Percentiles rank a stretch among this genome's conserved stretches.
Conservation (phyloP, 164 flowering plant genomes). For the Houttuynia cordata region DNA sequence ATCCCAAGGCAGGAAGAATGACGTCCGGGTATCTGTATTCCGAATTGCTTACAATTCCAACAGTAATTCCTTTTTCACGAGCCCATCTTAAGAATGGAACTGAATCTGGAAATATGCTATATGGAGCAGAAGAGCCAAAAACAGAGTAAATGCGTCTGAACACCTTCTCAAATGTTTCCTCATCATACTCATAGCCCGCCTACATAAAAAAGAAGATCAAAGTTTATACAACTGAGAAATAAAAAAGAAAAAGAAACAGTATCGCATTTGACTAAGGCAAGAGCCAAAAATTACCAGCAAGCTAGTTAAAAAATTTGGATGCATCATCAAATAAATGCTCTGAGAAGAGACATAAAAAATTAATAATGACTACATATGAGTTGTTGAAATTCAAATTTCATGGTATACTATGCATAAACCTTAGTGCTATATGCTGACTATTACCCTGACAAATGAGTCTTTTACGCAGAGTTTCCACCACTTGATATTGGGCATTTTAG, state of each 20-base stretch:
- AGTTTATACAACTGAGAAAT: too few relatives aligned
- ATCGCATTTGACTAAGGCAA: too few relatives aligned
- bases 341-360: too few relatives aligned
- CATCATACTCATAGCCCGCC: conserved; percentile 97
- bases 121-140: conserved; percentile 97
- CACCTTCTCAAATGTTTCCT: conserved; percentile 89
- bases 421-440: not conserved
- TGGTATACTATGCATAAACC: not conserved
- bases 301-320: too few relatives aligned
- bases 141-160: conserved; percentile 83
- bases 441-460: conserved; percentile 80
- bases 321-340: too few relatives aligned
- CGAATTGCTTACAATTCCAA: conserved; percentile 86
- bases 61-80: conserved; percentile 49
- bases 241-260: too few relatives aligned
- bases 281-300: too few relatives aligned
- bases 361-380: too few relatives aligned
- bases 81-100: conserved; percentile 86
- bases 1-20: conserved; percentile 90
- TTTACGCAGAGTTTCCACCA: conserved; percentile 97
- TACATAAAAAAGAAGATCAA: conserved; percentile 24
- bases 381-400: too few relatives aligned
- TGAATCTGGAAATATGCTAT: conserved; percentile 73
- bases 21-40: conserved; percentile 92
- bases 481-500: conserved; percentile 84